Evolutionary conservation across 495 filamentous ascomycete species (phyloP).

Genomic region (Hypoxylon crocopeplum): DNA sequence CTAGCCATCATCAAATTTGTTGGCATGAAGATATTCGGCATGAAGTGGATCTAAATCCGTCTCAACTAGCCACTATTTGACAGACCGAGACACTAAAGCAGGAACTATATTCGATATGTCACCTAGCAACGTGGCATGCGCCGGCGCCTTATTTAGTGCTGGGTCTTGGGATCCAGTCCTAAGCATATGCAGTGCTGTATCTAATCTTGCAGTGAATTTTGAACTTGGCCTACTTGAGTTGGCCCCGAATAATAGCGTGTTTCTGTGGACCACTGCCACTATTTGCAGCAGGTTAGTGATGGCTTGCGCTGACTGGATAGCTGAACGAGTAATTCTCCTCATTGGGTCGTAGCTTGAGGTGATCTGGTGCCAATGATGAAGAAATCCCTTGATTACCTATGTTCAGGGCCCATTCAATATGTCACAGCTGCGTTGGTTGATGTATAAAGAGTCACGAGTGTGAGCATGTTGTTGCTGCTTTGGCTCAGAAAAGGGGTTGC

Average conservation of each 20-base stretch:
- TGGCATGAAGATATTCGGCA: constrained; percentile 10
- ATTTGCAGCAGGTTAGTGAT: not conserved
- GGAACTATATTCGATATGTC: constrained; percentile 15
- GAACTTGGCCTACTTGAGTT: constrained; percentile 1
- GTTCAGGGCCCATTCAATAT: too few relatives aligned
- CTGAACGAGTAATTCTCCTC: not conserved
- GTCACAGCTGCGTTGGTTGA: too few relatives aligned
- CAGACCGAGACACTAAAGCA: constrained; percentile 9
- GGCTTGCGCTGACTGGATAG: not conserved
- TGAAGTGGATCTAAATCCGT: constrained; percentile 1
- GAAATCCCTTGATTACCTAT: too few relatives aligned
- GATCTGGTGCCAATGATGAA: too few relatives aligned
- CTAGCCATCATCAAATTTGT: not conserved
- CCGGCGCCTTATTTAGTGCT: constrained; percentile 2
- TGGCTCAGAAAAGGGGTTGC: too few relatives aligned
- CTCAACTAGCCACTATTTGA: constrained; percentile 7
- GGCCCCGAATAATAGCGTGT: not conserved
- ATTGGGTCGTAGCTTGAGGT: not conserved
- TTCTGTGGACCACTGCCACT: not conserved
- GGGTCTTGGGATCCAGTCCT: constrained; percentile 4
- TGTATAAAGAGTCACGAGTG: too few relatives aligned
- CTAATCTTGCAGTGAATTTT: constrained; percentile 10
- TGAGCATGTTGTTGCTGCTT: too few relatives aligned
- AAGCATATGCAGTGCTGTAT: constrained; percentile 2
- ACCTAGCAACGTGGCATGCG: constrained; percentile 22